Percentiles rank a stretch among this genome's conserved stretches.
Conservation (phyloP, 2,329 filamentous ascomycete genomes). For the Trichoderma lentiforme region DNA sequence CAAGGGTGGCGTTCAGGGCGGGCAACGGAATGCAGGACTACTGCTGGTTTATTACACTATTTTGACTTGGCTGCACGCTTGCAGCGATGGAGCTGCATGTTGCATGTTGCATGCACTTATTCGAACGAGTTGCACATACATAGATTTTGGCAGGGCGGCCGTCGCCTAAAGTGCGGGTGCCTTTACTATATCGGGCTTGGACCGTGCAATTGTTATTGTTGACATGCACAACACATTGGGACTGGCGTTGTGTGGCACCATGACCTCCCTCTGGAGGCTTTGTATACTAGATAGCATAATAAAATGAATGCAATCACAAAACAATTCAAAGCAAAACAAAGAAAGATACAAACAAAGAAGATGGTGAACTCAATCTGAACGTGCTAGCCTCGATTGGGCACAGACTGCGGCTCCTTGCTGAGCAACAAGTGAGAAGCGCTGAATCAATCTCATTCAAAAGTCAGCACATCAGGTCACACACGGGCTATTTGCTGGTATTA, state of each 20-base stretch:
- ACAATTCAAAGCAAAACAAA: not conserved
- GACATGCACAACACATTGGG: not conserved
- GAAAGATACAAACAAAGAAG: not conserved
- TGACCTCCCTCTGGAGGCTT: slow-evolving; percentile 1
- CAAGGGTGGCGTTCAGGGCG: slow-evolving; percentile 10
- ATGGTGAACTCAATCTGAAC: not conserved
- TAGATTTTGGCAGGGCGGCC: slow-evolving; percentile 8
- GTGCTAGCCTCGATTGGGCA: not conserved
- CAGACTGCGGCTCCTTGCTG: not conserved
- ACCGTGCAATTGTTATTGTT: slow-evolving; percentile 1
- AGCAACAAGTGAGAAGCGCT: not conserved
- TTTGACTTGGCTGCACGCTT: slow-evolving; percentile 1
- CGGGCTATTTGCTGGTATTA: not conserved
- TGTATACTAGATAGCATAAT: not conserved
- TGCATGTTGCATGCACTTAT: not conserved
- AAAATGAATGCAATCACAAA: not conserved
- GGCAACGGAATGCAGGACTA: not conserved
- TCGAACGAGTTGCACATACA: not conserved
- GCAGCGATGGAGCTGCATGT: not conserved
- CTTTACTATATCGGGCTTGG: not conserved
- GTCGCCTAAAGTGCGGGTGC: slow-evolving; percentile 4
- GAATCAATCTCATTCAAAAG: slow-evolving; percentile 1
- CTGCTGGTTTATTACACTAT: not conserved
- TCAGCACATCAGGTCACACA: slow-evolving; percentile 12
- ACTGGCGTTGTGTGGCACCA: slow-evolving; percentile 3